These are phyloP conservation scores for Protoeuglena noctilucae DNA, from an alignment of 139 green algal genomes.

Conservation along the genomic window DNA sequence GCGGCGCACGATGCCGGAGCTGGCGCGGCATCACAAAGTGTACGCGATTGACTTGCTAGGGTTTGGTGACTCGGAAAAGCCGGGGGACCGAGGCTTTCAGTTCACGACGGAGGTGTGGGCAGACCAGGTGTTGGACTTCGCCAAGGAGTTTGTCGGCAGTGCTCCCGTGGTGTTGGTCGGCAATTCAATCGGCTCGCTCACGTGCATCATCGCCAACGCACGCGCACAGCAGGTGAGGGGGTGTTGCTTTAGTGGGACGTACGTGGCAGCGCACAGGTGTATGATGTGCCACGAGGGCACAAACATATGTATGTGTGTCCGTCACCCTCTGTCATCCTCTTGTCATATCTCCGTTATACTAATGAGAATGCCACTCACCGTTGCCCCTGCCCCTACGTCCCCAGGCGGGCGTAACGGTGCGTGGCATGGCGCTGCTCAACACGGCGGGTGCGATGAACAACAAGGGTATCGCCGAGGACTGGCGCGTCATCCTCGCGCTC, in stretches of 20 bases:
- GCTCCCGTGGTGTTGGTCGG: constrained; percentile 1
- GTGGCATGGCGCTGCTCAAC: not conserved
- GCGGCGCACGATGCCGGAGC: constrained; percentile 3
- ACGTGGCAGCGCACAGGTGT: too few species aligned
- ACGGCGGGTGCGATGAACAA: not conserved
- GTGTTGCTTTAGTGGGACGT: too few species aligned
- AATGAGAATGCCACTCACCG: too few species aligned
- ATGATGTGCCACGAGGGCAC: too few species aligned
- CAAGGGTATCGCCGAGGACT: not conserved
- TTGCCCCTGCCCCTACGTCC: not conserved
- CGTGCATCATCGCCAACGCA: too few species aligned
- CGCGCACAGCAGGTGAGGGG: too few species aligned
- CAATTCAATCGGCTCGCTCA: constrained; percentile 9
- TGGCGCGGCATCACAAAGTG: constrained; percentile 5
- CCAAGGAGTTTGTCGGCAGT: not conserved
- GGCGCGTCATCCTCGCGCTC: not conserved
- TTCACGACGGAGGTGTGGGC: constrained; percentile 7
- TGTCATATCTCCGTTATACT: too few species aligned
- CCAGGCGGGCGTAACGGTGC: not conserved
- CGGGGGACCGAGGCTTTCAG: not conserved
- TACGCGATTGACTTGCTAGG: constrained; percentile 11
- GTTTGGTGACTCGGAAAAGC: constrained; percentile 11
- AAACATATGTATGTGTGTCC: too few species aligned
- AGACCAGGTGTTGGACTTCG: constrained; percentile 10
- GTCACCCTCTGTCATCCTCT: too few species aligned